Percentiles rank a stretch among this genome's conserved stretches.
Evolutionary conservation across 495 filamentous ascomycete genomes (phyloP).

Genomic region (Talaromyces ruber): DNA sequence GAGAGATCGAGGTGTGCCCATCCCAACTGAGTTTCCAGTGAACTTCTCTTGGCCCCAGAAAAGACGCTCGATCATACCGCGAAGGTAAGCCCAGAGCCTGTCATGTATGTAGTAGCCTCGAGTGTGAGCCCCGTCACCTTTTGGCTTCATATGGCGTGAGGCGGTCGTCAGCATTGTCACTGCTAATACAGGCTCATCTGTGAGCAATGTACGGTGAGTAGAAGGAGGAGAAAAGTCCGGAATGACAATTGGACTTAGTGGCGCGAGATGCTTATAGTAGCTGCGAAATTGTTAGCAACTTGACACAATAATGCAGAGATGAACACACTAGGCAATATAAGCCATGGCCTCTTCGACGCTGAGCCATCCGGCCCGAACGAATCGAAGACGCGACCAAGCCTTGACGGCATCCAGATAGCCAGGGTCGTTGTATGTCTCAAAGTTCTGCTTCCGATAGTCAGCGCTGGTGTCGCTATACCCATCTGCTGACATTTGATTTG

Average conservation of each 20-base stretch:
- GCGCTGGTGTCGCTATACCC: slow-evolving; percentile 23
- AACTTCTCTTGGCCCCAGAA: slow-evolving; percentile 96
- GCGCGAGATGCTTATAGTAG: slow-evolving; percentile 83
- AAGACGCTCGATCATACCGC: slow-evolving; percentile 87
- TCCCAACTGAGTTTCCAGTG: slow-evolving; percentile 76
- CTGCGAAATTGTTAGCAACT: slow-evolving; percentile 28
- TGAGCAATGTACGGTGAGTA: slow-evolving; percentile 67
- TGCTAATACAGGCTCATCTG: slow-evolving; percentile 83
- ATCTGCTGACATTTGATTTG: slow-evolving; percentile 23
- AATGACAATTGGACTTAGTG: slow-evolving; percentile 83
- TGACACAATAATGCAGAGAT: not conserved
- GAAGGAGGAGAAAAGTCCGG: slow-evolving; percentile 70
- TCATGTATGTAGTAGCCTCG: slow-evolving; percentile 89
- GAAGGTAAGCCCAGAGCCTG: slow-evolving; percentile 88
- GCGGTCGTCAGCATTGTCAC: slow-evolving; percentile 87
- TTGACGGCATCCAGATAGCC: slow-evolving; percentile 56
- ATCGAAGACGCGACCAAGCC: slow-evolving; percentile 83
- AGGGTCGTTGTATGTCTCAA: slow-evolving; percentile 21
- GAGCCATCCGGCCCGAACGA: slow-evolving; percentile 94
- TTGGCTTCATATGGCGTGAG: slow-evolving; percentile 71
- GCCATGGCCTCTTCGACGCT: slow-evolving; percentile 85
- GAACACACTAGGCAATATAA: slow-evolving; percentile 79
- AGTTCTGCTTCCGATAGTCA: slow-evolving; percentile 20
- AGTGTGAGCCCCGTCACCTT: slow-evolving; percentile 71
- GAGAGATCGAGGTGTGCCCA: slow-evolving; percentile 52